Evolutionary conservation across 2,329 filamentous ascomycete genomes (phyloP).

Genomic region (Talaromyces amestolkiae): DNA sequence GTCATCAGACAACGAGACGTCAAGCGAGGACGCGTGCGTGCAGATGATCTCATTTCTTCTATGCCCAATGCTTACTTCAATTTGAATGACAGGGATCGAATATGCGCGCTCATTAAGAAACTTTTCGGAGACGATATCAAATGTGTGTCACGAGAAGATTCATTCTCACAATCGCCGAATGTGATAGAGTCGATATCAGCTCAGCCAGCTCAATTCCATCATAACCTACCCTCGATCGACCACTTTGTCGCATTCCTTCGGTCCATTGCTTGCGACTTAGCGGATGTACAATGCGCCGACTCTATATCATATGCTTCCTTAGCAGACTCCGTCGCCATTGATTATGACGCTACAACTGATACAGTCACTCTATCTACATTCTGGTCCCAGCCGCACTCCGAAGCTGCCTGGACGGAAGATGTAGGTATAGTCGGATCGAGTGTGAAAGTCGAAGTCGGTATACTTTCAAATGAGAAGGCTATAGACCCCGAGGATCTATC

Average conservation of each 20-base stretch:
- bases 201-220: constrained; percentile 63
- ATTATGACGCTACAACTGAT: constrained; percentile 69
- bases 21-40: constrained; percentile 38
- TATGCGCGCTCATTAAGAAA: constrained; percentile 60
- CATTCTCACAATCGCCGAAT: constrained; percentile 62
- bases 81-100: constrained; percentile 37
- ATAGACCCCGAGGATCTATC: constrained; percentile 69
- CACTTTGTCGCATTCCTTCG: constrained; percentile 56
- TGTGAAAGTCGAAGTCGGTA: constrained; percentile 73
- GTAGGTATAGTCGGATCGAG: constrained; percentile 31
- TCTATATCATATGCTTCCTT: constrained; percentile 48
- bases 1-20: constrained; percentile 41
- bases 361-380: constrained; percentile 63
- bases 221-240: constrained; percentile 58
- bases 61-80: constrained; percentile 13
- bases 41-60: neutral
- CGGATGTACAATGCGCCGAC: constrained; percentile 51
- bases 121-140: constrained; percentile 56
- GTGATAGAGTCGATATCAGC: constrained; percentile 61
- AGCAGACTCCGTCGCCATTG: constrained; percentile 70
- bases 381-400: constrained; percentile 50
- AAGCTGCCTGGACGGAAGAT: constrained; percentile 47
- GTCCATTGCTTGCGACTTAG: constrained; percentile 51
- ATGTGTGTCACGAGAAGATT: constrained; percentile 55
- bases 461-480: constrained; percentile 63